A percentile compares a stretch with the other conserved stretches of the same genome.
Conservation (phyloP, 1,284 basidiomycete species). For the Phaffia rhodozyma region DNA sequence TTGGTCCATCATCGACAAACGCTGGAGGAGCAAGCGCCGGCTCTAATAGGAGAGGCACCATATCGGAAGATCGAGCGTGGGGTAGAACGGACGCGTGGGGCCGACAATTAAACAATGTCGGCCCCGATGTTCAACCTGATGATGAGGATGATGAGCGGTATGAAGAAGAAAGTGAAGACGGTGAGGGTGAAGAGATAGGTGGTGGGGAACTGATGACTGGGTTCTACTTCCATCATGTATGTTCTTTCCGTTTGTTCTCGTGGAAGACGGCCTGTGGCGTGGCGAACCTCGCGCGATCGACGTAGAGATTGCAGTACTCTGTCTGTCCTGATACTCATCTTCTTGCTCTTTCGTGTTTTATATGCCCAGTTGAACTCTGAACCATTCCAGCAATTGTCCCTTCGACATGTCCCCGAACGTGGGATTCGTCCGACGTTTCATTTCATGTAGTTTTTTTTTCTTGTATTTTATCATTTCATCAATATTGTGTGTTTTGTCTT, state of each 20-base stretch:
- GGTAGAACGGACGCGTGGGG: too few relatives aligned
- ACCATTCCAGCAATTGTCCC: neutral
- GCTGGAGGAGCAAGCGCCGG: too few relatives aligned
- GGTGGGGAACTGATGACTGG: neutral
- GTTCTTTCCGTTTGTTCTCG: neutral
- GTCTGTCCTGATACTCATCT: neutral
- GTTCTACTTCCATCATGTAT: slow-evolving; percentile 3
- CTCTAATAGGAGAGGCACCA: too few relatives aligned
- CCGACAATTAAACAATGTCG: too few relatives aligned
- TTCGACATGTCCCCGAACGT: neutral
- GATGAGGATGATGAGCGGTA: too few relatives aligned
- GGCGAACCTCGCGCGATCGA: neutral
- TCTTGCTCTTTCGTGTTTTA: neutral
- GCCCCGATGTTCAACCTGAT: too few relatives aligned
- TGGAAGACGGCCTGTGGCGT: neutral
- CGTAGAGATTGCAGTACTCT: neutral
- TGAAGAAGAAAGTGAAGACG: too few relatives aligned
- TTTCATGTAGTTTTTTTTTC: neutral
- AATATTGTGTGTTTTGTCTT: neutral
- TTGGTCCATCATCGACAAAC: too few relatives aligned
- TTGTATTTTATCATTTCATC: neutral
- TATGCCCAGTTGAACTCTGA: neutral
- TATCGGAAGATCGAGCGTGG: too few relatives aligned
- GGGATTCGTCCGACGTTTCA: neutral
- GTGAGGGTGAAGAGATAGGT: neutral